Conservation (phyloP, 163 green algal species). For the Scenedesmus sp. region DNA sequence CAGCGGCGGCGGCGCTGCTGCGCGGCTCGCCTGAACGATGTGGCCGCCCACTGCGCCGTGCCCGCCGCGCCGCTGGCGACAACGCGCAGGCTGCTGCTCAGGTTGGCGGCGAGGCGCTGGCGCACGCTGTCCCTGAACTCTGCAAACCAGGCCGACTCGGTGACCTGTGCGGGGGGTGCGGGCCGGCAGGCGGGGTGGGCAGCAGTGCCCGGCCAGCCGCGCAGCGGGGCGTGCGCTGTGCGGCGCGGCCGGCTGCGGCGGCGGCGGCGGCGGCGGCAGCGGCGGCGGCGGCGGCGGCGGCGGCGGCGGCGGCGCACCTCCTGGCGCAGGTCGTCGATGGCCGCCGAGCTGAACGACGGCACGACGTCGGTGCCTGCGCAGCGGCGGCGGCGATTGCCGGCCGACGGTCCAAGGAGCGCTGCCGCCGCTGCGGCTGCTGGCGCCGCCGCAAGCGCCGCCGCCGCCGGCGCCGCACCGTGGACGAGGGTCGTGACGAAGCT, state of each 20-base stretch:
- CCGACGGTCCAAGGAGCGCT: too few species aligned
- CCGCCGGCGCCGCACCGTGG: too few species aligned
- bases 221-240: too few species aligned
- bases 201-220: too few species aligned
- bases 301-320: slow-evolving; percentile 58
- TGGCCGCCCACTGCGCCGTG: slow-evolving; percentile 54
- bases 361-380: slow-evolving; percentile 87
- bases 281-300: too few species aligned
- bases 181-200: too few species aligned
- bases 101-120: slow-evolving; percentile 24
- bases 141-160: slow-evolving; percentile 65
- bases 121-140: slow-evolving; percentile 79
- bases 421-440: too few species aligned
- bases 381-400: too few species aligned
- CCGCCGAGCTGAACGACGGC: slow-evolving; percentile 70
- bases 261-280: too few species aligned
- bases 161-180: too few species aligned
- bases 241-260: too few species aligned
- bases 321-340: slow-evolving; percentile 75
- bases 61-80: slow-evolving; percentile 15
- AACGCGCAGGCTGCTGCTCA: slow-evolving; percentile 24
- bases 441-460: too few species aligned
- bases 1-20: not conserved
- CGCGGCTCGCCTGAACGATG: slow-evolving; percentile 11
- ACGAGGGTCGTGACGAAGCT: slow-evolving; percentile 85